Base-by-base conservation (phyloP, 306 rosid genomes). In the Senna siamea region DNA sequence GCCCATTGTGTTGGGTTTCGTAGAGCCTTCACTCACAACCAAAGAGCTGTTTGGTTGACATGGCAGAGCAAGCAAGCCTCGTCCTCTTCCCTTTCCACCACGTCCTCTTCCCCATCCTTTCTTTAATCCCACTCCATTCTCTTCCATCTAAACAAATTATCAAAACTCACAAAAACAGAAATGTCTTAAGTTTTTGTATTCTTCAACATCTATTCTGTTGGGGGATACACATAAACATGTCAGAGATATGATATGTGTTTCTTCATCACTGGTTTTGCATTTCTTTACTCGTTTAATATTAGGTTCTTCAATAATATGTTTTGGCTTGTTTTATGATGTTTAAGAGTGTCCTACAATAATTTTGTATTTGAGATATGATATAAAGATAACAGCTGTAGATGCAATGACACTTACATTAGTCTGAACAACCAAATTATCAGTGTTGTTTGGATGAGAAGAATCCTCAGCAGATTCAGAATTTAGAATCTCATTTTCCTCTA, bases 71-170 rank as follows among this genome's bases (percentile, higher is more conserved):
- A 81, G 88, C 66, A 91, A 70, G 15, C 97, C 90, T 0, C 86
- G 93, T 28, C 87, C 92, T 66, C 76, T 59, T 61, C 90, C 54
- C 61, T 18, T 60, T 0, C 66, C 66, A 17, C 47, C 28, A 18
- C 89, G 89, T 43, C 96, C 97, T 72, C 93, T 64, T 76, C 96
- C 83, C 99, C 96, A 88, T 65, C 88, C 89, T 79, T 89, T 94
- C 90, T 83, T 92, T 1, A 84, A 70, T 71, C 85, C 86, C 40
- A 37, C 72, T 35, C 85, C 43, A 50, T 66, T 85, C 69, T 94
- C 97, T 53, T 92, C 94, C 64, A 59, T 85, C 99, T 94, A 72
- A 41, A 41, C 60, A 48, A 67, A 28, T 26, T 26, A 26, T 26
- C 30, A 26, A 26, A 1, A 26, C 30, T 26, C 3, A 26, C 1